Evolutionary conservation across 192 early-diverging fungal species (phyloP).

Genomic region (Coemansia sp.): DNA sequence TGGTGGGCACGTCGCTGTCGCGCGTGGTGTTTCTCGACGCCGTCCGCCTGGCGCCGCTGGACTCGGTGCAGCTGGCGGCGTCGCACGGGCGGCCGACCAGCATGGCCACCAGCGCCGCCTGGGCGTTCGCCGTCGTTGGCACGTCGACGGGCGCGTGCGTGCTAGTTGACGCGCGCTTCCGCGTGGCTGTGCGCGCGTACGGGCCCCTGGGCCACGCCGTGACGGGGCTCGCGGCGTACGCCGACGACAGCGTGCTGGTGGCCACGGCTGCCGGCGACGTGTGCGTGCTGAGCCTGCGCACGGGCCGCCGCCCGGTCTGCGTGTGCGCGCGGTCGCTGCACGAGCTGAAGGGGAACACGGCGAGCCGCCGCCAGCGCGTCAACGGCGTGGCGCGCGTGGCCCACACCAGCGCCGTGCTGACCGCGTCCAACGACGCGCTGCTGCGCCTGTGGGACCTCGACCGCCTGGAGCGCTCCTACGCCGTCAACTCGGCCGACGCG

Average conservation of each 20-base stretch:
- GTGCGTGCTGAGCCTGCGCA: constrained; percentile 45
- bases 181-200: constrained; percentile 39
- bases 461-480: constrained; percentile 70
- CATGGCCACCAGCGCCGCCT: constrained; percentile 19
- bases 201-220: constrained; percentile 33
- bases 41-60: constrained; percentile 19
- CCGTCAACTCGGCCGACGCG: constrained; percentile 54
- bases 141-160: constrained; percentile 33
- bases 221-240: constrained; percentile 25
- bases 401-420: constrained; percentile 49
- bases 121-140: constrained; percentile 31
- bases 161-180: constrained; percentile 46
- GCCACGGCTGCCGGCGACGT: constrained; percentile 39
- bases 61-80: constrained; percentile 19
- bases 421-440: constrained; percentile 69
- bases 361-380: constrained; percentile 61
- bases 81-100: constrained; percentile 28
- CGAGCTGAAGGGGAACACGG: constrained; percentile 62
- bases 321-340: constrained; percentile 58
- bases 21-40: constrained; percentile 39
- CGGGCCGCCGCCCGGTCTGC: constrained; percentile 46
- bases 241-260: constrained; percentile 28
- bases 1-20: constrained; percentile 44
- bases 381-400: constrained; percentile 62
- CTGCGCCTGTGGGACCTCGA: constrained; percentile 82